Percentiles rank a stretch among this genome's conserved stretches.
Conservation (phyloP, 2,329 filamentous ascomycete species). For the Pseudogymnoascus sp. region DNA sequence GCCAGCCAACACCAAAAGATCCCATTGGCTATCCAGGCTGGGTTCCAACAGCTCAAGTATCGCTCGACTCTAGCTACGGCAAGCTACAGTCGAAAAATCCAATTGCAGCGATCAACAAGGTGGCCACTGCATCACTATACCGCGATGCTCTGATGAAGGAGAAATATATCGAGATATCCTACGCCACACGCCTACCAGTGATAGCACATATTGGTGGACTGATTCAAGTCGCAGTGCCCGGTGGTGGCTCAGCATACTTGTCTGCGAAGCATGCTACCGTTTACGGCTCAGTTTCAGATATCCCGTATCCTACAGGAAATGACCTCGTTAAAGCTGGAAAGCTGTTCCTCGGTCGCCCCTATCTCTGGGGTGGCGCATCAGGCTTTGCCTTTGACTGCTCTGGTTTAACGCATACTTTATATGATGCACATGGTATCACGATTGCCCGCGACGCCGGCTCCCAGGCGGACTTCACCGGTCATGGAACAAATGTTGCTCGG, state of each 20-base stretch:
- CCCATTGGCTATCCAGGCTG: background rate
- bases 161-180: background rate
- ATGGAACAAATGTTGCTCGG: background rate
- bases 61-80: background rate
- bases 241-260: background rate
- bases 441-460: background rate
- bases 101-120: background rate
- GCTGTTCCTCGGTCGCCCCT: background rate
- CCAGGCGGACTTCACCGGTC: background rate
- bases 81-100: background rate
- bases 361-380: background rate
- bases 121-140: background rate
- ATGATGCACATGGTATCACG: background rate
- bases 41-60: background rate
- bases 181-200: background rate
- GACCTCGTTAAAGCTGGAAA: background rate
- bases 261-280: background rate
- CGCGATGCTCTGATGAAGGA: background rate
- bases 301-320: background rate
- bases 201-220: background rate
- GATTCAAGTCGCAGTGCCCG: background rate
- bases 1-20: background rate
- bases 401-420: background rate
- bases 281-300: background rate
- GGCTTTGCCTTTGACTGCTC: background rate